Evolutionary conservation across 345 rosid species (phyloP).

Genomic region (Erysimum cheiranthoides): DNA sequence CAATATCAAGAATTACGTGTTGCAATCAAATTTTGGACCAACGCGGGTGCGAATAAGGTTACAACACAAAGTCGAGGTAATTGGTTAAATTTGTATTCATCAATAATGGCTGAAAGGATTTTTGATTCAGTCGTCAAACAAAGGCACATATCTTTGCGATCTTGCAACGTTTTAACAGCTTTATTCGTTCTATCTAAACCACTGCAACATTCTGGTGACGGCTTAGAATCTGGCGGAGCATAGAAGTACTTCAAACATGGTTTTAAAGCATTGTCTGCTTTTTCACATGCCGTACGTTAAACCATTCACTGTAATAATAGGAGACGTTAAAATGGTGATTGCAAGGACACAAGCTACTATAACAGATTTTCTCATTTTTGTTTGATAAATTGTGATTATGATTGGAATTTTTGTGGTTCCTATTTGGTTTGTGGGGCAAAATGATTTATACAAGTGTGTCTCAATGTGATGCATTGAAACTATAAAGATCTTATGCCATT

Average conservation of each 20-base stretch:
- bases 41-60: conserved; percentile 2
- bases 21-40: conserved; percentile 9
- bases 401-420: not conserved
- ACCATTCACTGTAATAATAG: not conserved
- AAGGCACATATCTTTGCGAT: not conserved
- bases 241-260: not conserved
- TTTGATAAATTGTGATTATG: not conserved
- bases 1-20: not conserved
- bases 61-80: conserved; percentile 13
- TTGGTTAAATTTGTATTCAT: not conserved
- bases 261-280: not conserved
- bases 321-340: not conserved
- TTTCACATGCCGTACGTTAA: not conserved
- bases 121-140: conserved; percentile 5
- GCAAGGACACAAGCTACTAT: not conserved
- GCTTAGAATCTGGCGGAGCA: not conserved
- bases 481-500: not conserved
- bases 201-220: conserved; percentile 18
- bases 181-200: not conserved
- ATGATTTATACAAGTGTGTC: conserved; percentile 8
- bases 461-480: not conserved
- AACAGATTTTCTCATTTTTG: not conserved
- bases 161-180: not conserved
- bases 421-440: not conserved
- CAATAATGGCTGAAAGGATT: not conserved